Evolutionary conservation across 2,329 filamentous ascomycete genomes (phyloP).

Genomic region (Westerdykella ornata): DNA sequence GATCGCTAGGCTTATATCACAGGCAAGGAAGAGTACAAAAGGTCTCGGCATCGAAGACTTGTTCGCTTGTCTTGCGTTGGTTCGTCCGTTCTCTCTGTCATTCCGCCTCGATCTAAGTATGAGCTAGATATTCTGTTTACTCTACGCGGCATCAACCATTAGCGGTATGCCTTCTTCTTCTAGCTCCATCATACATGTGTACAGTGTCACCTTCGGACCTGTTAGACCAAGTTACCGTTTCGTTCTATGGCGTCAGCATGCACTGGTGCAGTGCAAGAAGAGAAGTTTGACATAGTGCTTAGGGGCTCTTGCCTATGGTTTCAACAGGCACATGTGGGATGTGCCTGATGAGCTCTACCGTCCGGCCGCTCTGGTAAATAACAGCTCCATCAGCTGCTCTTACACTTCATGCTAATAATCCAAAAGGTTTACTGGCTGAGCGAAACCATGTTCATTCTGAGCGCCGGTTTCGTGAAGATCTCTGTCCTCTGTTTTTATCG

Average conservation of each 20-base stretch:
- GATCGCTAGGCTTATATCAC: conserved; percentile 21
- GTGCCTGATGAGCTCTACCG: conserved; percentile 11
- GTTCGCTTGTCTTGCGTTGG: conserved; percentile 11
- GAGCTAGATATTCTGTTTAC: conserved; percentile 9
- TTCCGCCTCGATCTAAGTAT: neutral
- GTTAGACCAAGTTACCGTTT: no score
- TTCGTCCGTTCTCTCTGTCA: conserved; percentile 3
- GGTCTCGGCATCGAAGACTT: conserved; percentile 29
- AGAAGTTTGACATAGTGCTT: conserved; percentile 2
- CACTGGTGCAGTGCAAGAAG: no score
- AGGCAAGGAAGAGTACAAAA: conserved; percentile 19
- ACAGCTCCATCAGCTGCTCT: neutral
- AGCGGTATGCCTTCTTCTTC: conserved; percentile 2
- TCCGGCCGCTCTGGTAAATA: conserved; percentile 12
- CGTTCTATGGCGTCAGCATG: no score
- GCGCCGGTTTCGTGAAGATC: conserved; percentile 31
- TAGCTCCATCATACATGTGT: no score
- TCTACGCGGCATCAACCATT: conserved; percentile 9
- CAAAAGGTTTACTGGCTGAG: conserved; percentile 26
- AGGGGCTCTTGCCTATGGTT: conserved; percentile 19
- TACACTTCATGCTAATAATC: conserved; percentile 3
- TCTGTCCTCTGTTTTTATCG: conserved; percentile 37
- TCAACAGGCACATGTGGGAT: conserved; percentile 37
- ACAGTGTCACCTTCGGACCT: no score
- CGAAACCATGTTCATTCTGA: conserved; percentile 29